Evolutionary conservation across 768 basidiomycete genomes (phyloP).

Genomic region (Xerocomellus amylosporus): DNA sequence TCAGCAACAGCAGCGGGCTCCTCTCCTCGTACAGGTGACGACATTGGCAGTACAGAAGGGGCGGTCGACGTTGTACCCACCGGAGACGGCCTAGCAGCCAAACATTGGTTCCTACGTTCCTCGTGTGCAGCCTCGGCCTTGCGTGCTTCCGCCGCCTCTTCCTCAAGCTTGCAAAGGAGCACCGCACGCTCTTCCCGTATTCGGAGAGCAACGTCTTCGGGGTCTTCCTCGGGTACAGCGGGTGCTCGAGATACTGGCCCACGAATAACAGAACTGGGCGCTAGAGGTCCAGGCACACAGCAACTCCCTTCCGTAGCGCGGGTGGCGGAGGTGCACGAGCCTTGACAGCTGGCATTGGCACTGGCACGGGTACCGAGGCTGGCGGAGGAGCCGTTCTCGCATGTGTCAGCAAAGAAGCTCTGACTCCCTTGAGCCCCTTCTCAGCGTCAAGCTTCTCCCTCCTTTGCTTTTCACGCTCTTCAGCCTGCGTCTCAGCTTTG

Average conservation of each 20-base stretch:
- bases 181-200: conserved; percentile 71
- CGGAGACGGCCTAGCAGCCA: conserved; percentile 39
- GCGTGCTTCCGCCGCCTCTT: conserved; percentile 57
- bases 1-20: conserved; percentile 34
- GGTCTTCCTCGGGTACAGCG: conserved; percentile 55
- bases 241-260: conserved; percentile 41
- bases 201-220: conserved; percentile 70
- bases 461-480: conserved; percentile 72
- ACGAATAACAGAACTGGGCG: conserved; percentile 22
- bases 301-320: conserved; percentile 25
- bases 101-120: conserved; percentile 33
- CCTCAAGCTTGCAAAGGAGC: conserved; percentile 67
- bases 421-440: conserved; percentile 56
- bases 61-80: conserved; percentile 29
- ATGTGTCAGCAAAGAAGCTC: conserved; percentile 39
- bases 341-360: conserved; percentile 36
- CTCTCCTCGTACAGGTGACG: conserved; percentile 16
- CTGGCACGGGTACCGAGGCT: conserved; percentile 36
- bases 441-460: conserved; percentile 74
- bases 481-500: conserved; percentile 76
- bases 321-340: conserved; percentile 35
- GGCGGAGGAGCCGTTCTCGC: conserved; percentile 45
- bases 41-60: conserved; percentile 34
- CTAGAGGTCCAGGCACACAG: conserved; percentile 23
- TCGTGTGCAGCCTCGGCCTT: conserved; percentile 43